Evolutionary conservation across 208 protist species (phyloP).

Genomic region (Trypanosoma cruzi): DNA sequence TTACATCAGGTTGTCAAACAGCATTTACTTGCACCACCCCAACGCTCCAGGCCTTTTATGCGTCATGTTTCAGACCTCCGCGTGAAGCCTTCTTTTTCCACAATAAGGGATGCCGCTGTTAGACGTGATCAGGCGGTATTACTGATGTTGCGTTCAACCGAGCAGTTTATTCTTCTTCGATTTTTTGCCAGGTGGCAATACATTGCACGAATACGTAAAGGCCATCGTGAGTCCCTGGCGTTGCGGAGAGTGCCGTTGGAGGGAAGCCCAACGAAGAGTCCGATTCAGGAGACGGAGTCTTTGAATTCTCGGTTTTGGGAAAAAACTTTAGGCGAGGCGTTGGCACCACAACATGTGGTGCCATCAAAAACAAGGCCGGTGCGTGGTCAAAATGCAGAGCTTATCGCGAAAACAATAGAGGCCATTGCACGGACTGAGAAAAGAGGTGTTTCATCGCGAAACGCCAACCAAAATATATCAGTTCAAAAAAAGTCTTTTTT

Average conservation of each 20-base stretch:
- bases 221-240: neutral
- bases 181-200: conserved; percentile 31
- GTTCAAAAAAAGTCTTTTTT: neutral
- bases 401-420: conserved; percentile 1
- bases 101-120: neutral
- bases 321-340: neutral
- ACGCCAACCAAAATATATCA: neutral
- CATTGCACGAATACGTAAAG: conserved; percentile 8
- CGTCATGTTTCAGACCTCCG: neutral
- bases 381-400: neutral
- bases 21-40: neutral
- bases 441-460: neutral
- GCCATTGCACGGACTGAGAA: conserved; percentile 5
- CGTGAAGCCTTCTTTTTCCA: neutral
- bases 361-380: neutral
- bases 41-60: neutral
- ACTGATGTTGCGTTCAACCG: conserved; percentile 11
- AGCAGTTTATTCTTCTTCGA: conserved; percentile 26
- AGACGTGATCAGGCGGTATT: conserved; percentile 6
- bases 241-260: neutral
- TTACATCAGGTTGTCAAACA: neutral
- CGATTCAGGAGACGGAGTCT: neutral
- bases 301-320: neutral
- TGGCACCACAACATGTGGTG: neutral
- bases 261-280: neutral